These are phyloP conservation scores for Botrytis sinoallii DNA, from an alignment of 2,329 filamentous ascomycete species.

Conservation along the genomic window DNA sequence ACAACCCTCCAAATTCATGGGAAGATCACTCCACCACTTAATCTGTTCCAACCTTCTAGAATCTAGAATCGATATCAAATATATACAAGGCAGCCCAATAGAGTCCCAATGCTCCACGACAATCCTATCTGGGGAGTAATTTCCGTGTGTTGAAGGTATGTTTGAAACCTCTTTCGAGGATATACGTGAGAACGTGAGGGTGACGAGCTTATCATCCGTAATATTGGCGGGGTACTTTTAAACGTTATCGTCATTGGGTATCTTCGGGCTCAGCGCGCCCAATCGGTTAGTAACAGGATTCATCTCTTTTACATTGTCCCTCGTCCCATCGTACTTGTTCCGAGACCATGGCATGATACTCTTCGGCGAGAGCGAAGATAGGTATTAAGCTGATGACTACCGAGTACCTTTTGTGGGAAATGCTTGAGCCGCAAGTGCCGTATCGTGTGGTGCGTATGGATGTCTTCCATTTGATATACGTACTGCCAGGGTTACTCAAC, in stretches of 20 bases:
- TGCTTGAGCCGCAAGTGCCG: not conserved
- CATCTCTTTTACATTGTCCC: not conserved
- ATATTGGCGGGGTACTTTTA: not conserved
- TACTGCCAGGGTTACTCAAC: not conserved
- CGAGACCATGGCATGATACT: not conserved
- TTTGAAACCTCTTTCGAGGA: not conserved
- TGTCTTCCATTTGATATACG: not conserved
- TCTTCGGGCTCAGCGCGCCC: constrained; percentile 6
- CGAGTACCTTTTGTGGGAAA: not conserved
- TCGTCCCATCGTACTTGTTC: not conserved
- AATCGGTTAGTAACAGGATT: not conserved
- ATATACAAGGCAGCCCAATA: not conserved
- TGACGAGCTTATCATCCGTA: not conserved
- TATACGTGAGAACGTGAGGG: not conserved
- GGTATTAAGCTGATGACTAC: not conserved
- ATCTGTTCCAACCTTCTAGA: constrained; percentile 2
- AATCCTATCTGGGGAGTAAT: not conserved
- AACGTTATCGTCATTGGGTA: constrained; percentile 16
- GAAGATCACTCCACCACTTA: not conserved
- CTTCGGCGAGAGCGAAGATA: not conserved
- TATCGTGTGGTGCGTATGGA: not conserved
- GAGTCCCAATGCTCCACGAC: not conserved
- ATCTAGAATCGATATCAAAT: not conserved
- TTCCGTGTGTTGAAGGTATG: not conserved
- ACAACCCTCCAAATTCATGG: not conserved